Evolutionary conservation across 78 protist genomes (phyloP).

Genomic region (Guillardia theta): DNA sequence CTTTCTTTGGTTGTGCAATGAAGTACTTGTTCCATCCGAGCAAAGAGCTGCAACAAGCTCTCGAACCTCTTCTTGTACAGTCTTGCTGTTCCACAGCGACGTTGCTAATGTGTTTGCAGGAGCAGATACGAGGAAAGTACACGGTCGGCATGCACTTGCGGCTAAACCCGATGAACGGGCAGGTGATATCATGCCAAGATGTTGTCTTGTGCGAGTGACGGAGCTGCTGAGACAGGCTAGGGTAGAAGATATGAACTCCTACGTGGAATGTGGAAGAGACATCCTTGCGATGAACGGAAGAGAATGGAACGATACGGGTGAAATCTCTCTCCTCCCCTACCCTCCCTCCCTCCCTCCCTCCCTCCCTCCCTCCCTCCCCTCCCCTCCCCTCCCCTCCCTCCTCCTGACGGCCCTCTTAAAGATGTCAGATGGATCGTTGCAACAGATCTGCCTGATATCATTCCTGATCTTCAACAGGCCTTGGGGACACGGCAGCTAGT

Average conservation of each 20-base stretch:
- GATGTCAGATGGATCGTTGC: background rate
- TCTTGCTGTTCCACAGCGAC: too few relatives aligned
- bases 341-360: background rate
- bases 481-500: too few relatives aligned
- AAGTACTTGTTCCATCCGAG: background rate
- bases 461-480: too few relatives aligned
- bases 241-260: too few relatives aligned
- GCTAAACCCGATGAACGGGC: background rate
- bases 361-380: background rate
- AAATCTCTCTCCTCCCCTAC: background rate
- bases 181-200: background rate
- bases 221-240: too few relatives aligned
- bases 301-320: too few relatives aligned
- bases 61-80: too few relatives aligned
- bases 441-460: too few relatives aligned
- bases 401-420: background rate
- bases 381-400: background rate
- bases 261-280: too few relatives aligned
- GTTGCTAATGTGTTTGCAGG: too few relatives aligned
- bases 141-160: background rate
- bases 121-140: background rate
- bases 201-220: too few relatives aligned
- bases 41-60: background rate
- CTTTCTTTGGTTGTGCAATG: slow-evolving; percentile 16
- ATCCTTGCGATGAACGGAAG: too few relatives aligned